These are phyloP conservation scores for Lactarius hatsudake DNA, from an alignment of 768 basidiomycete species.

Conservation along the genomic window DNA sequence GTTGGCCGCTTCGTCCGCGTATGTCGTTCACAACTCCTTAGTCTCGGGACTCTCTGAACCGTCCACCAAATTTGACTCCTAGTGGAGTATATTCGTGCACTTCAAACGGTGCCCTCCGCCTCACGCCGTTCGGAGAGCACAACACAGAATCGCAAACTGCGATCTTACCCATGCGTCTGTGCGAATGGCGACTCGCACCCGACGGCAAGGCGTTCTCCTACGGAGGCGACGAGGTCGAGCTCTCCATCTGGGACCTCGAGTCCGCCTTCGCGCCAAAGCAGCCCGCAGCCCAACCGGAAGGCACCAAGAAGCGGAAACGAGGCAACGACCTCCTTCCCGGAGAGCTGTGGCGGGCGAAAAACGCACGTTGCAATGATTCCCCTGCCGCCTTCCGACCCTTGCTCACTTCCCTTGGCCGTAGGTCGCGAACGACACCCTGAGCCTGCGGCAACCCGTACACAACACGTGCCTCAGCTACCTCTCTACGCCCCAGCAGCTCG, in stretches of 20 bases:
- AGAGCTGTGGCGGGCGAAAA: constrained; percentile 84
- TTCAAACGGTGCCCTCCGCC: constrained; percentile 68
- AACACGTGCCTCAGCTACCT: constrained; percentile 68
- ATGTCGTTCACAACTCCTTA: constrained; percentile 26
- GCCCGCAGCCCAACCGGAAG: constrained; percentile 25
- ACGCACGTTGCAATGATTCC: constrained; percentile 42
- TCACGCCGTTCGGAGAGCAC: constrained; percentile 36
- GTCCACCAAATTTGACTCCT: too few relatives aligned
- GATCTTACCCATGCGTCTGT: constrained; percentile 65
- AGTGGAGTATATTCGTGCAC: constrained; percentile 67
- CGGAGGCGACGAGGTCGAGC: constrained; percentile 82
- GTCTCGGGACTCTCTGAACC: not conserved
- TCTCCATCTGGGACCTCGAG: constrained; percentile 78
- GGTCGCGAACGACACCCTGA: constrained; percentile 72
- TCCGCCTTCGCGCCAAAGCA: constrained; percentile 42
- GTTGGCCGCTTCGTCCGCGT: constrained; percentile 52
- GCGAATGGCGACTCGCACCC: constrained; percentile 59
- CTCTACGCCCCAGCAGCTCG: constrained; percentile 48
- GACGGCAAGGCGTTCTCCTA: constrained; percentile 63
- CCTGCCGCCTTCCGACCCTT: not conserved
- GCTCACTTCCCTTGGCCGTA: constrained; percentile 29
- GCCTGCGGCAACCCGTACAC: constrained; percentile 74
- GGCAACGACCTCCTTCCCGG: constrained; percentile 57
- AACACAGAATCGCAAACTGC: constrained; percentile 35
- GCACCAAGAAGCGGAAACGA: constrained; percentile 57